A percentile compares a stretch with the other conserved stretches of the same genome.
Evolutionary conservation across 2,329 filamentous ascomycete species (phyloP).

Genomic region (Penicillium hordei): DNA sequence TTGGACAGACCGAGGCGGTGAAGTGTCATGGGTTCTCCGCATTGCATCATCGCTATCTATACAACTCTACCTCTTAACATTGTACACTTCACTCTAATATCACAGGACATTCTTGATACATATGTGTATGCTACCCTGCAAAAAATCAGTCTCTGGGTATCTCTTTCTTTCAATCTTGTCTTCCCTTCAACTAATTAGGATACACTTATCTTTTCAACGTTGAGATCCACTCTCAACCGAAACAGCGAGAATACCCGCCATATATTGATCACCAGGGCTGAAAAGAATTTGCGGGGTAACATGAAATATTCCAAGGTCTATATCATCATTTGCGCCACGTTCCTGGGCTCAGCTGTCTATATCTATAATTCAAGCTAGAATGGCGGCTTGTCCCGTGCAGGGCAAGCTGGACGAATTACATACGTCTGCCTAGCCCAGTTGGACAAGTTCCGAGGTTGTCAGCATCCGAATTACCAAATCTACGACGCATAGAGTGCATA

Average conservation of each 20-base stretch:
- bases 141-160: neutral
- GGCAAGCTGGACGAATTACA: neutral
- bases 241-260: constrained; percentile 4
- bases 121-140: neutral
- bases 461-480: neutral
- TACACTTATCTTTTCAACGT: neutral
- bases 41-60: constrained; percentile 18
- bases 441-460: neutral
- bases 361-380: neutral
- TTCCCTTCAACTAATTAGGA: neutral
- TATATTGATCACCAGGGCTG: constrained; percentile 1
- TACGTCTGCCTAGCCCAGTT: neutral
- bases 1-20: constrained; percentile 18
- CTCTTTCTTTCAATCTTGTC: neutral
- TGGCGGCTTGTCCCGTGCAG: neutral
- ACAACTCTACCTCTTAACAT: neutral
- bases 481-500: too few relatives aligned
- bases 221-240: constrained; percentile 11
- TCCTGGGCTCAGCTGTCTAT: neutral
- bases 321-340: neutral
- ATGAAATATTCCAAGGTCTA: neutral
- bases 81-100: neutral
- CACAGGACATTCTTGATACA: neutral
- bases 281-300: constrained; percentile 6
- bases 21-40: constrained; percentile 17